A percentile compares a stretch with the other conserved stretches of the same genome.
These are phyloP conservation scores for Leccinum pachyderme DNA, from an alignment of 1,284 basidiomycete species.

Conservation along the genomic window DNA sequence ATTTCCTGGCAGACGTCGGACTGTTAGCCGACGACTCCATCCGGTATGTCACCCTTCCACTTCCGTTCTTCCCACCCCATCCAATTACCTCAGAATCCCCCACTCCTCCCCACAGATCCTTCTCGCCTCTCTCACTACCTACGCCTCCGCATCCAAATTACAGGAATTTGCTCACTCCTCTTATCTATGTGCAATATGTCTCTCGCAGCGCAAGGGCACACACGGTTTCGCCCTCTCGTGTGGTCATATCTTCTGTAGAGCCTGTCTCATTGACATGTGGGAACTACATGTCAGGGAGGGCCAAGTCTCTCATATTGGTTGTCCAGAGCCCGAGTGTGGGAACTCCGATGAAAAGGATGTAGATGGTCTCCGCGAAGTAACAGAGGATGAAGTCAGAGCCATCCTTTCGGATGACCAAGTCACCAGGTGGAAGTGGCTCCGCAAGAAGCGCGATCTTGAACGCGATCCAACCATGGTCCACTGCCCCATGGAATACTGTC, in stretches of 20 bases:
- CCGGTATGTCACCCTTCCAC: constrained; percentile 38
- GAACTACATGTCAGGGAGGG: constrained; percentile 71
- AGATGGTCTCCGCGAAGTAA: constrained; percentile 44
- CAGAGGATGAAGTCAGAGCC: constrained; percentile 68
- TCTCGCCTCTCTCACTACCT: constrained; percentile 44
- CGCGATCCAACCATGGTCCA: constrained; percentile 73
- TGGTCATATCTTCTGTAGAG: constrained; percentile 69
- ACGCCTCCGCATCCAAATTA: constrained; percentile 47
- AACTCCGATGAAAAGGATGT: constrained; percentile 41
- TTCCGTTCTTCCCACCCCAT: constrained; percentile 4
- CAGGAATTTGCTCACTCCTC: constrained; percentile 58
- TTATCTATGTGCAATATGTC: constrained; percentile 68
- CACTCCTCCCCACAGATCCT: constrained; percentile 57
- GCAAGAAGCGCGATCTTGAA: constrained; percentile 66
- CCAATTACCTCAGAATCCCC: constrained; percentile 41
- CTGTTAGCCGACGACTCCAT: constrained; percentile 38
- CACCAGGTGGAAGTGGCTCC: constrained; percentile 70
- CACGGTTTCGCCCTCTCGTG: constrained; percentile 66
- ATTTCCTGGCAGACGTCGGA: constrained; percentile 47
- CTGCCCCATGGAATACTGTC: constrained; percentile 74
- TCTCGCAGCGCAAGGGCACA: constrained; percentile 66
- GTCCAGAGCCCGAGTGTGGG: constrained; percentile 73
- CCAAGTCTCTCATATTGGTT: constrained; percentile 64
- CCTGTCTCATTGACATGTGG: constrained; percentile 75
- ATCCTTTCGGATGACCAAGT: constrained; percentile 63